A percentile compares a stretch with the other conserved stretches of the same genome.
These are phyloP conservation scores for Fremontodendron californicum DNA, from an alignment of 345 rosid genomes.

Conservation along the genomic window DNA sequence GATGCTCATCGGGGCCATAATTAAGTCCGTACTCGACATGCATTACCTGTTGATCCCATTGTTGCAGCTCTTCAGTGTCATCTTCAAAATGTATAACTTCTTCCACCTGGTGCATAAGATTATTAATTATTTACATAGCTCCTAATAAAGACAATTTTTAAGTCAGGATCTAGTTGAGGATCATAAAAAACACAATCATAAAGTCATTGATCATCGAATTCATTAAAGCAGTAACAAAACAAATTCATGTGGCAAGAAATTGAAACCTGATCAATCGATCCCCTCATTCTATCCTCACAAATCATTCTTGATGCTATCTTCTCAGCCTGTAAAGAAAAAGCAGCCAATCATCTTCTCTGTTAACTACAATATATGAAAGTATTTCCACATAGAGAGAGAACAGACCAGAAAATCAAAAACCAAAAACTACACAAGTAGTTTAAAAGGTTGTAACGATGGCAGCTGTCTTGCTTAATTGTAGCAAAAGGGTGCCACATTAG, in stretches of 20 bases:
- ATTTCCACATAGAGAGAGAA: background rate
- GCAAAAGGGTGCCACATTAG: background rate
- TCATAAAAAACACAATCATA: background rate
- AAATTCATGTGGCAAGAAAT: background rate
- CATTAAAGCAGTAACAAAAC: background rate
- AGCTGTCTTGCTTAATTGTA: background rate
- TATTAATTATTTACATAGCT: background rate
- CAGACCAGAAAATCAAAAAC: background rate
- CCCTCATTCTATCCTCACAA: conserved; percentile 65
- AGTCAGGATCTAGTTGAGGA: background rate
- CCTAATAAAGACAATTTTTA: background rate
- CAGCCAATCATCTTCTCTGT: background rate
- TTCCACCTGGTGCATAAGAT: conserved; percentile 59
- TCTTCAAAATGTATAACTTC: conserved; percentile 97
- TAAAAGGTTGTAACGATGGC: background rate
- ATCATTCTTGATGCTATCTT: conserved; percentile 98
- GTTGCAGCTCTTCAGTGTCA: conserved; percentile 94
- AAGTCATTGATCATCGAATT: background rate
- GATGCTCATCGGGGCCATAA: background rate
- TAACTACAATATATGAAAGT: background rate
- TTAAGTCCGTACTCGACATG: background rate
- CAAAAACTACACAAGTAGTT: background rate
- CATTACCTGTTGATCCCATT: conserved; percentile 96
- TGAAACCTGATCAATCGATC: conserved; percentile 55
- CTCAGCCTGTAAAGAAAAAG: conserved; percentile 59